phyloP scores from a whole-genome alignment of 2,329 filamentous ascomycete genomes.

The Clathrospora elynae region DNA sequence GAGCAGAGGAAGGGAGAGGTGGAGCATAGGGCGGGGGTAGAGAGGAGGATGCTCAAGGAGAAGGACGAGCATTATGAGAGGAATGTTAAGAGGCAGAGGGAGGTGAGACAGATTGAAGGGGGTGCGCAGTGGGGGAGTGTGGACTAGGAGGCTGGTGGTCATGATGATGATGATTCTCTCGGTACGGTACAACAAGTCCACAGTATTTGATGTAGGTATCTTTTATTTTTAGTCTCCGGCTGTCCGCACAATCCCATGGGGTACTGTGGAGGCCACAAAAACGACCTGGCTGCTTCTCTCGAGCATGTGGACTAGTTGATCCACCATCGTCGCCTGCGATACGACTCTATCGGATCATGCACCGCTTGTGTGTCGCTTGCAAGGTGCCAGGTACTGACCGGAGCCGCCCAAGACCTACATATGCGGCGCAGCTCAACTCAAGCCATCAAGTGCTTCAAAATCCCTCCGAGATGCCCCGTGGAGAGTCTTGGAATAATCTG shows the following conservation, averaged over 20 bases:
- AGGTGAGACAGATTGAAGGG: slow-evolving; percentile 38
- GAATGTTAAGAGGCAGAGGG: slow-evolving; percentile 41
- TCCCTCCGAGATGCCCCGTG: slow-evolving; percentile 22
- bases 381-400: slow-evolving; percentile 2
- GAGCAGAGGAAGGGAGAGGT: slow-evolving; percentile 34
- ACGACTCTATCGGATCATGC: not conserved
- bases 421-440: not conserved
- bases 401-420: not conserved
- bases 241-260: too few species aligned
- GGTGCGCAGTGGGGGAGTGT: slow-evolving; percentile 35
- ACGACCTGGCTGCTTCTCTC: slow-evolving; percentile 13
- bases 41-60: slow-evolving; percentile 37
- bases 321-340: not conserved
- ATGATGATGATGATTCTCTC: not conserved
- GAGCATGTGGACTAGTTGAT: slow-evolving; percentile 3
- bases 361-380: slow-evolving; percentile 6
- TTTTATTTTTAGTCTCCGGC: too few species aligned
- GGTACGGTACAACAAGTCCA: too few species aligned
- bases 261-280: not conserved
- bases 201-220: too few species aligned
- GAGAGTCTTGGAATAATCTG: slow-evolving; percentile 1
- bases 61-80: slow-evolving; percentile 43
- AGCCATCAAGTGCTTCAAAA: slow-evolving; percentile 4
- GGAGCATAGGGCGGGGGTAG: slow-evolving; percentile 34
- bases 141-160: slow-evolving; percentile 21